Evolutionary conservation across 352 stramenopile species (phyloP), one percentile per base, ranked within the genome.

Genomic region (Phytophthora chlamydospora): DNA sequence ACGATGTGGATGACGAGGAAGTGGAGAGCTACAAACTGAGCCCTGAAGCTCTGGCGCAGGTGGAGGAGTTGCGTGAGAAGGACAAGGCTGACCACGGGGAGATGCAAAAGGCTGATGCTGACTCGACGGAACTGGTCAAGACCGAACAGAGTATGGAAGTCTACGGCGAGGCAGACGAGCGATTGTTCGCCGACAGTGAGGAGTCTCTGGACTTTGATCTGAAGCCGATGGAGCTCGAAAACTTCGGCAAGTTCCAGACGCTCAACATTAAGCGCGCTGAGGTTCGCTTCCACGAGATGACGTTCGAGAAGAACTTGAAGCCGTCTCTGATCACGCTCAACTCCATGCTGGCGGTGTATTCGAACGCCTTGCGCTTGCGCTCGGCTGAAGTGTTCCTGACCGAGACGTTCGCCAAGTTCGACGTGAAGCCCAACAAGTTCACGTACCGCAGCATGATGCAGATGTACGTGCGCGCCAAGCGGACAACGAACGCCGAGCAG

Each of bases 401-500:
- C 14, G 59, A 81, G 2, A 73, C 66, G 31, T 94, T 90, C 39
- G 19, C 59, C 0, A 75, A 84, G 62, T 75, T 81, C 57, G 62
- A 62, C 33, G 24, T 75, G 13, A 52, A 64, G 36, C 77, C 78
- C 3, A 78, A 92, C 58, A 73, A 71, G 44, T 85, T 78, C 49
- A 90, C 85, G 44, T 92, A 89, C 62, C 82, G 83, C 51, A 74
- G 67, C 49, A 73, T 92, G 62, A 92, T 94, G 85, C 83, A 90
- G 48, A 92, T 94, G 85, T 92, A 85, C 44, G 73, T 79, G 27
- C 83, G 83, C 16, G 75, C 79, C 4, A 88, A 90, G 48, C 78
- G 81, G 42, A 89, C 78, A 31, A 54, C 73, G 8, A 59, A 75
- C 29, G 85, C 85, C 13, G 77, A 91, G 55, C 31, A 53, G 27